Conservation (phyloP, 371 early-diverging fungal genomes). For the Actinomortierella wolfii region DNA sequence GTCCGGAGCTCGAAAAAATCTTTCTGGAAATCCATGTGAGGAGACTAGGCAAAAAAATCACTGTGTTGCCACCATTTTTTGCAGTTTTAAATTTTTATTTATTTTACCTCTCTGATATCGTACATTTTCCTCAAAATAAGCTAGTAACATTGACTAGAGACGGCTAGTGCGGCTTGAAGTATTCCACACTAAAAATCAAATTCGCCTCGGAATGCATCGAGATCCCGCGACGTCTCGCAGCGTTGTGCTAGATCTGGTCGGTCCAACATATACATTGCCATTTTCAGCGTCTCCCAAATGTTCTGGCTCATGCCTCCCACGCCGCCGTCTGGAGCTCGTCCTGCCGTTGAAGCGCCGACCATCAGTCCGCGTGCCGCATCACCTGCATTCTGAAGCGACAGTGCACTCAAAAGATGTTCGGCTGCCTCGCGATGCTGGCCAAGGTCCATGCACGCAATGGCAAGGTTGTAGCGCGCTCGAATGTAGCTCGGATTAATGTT, state of each 20-base stretch:
- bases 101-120: no score
- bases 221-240: slow-evolving; percentile 67
- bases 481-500: slow-evolving; percentile 93
- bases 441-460: slow-evolving; percentile 90
- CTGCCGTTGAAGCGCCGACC: slow-evolving; percentile 33
- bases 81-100: no score
- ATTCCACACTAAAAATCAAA: slow-evolving; percentile 88
- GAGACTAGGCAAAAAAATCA: no score
- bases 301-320: slow-evolving; percentile 70
- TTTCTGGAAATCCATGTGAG: no score
- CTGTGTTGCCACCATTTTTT: no score
- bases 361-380: slow-evolving; percentile 44
- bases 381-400: slow-evolving; percentile 79
- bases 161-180: no score
- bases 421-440: slow-evolving; percentile 90
- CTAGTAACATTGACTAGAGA: no score
- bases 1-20: no score
- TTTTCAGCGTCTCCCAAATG: slow-evolving; percentile 88
- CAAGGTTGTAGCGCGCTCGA: slow-evolving; percentile 94
- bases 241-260: slow-evolving; percentile 76
- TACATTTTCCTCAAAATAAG: no score
- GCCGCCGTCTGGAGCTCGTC: slow-evolving; percentile 43
- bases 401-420: slow-evolving; percentile 86
- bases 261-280: slow-evolving; percentile 77
- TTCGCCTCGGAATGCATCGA: slow-evolving; percentile 75